Evolutionary conservation across 1,284 basidiomycete genomes (phyloP).

Genomic region (Stygiomarasmius scandens): DNA sequence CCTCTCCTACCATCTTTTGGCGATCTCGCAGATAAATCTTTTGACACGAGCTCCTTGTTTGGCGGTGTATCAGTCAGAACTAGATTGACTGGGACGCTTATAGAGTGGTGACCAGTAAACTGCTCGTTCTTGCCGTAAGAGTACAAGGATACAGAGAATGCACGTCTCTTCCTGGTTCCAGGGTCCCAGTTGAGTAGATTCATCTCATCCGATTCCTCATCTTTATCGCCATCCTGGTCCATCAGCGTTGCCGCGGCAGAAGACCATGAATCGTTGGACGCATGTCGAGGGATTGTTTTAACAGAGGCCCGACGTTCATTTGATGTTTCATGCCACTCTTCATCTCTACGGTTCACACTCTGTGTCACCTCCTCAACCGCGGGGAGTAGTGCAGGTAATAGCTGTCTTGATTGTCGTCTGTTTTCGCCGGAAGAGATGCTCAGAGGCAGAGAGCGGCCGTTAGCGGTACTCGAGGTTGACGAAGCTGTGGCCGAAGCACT

Average conservation of each 20-base stretch:
- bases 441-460: not conserved
- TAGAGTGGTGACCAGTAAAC: not conserved
- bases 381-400: not conserved
- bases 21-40: not conserved
- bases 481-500: not conserved
- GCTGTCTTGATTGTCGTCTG: not conserved
- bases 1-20: not conserved
- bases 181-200: not conserved
- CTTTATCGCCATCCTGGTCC: not conserved
- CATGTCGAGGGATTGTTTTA: not conserved
- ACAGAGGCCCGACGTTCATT: not conserved
- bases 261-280: not conserved
- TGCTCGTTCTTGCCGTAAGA: not conserved
- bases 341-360: not conserved
- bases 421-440: not conserved
- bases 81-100: not conserved
- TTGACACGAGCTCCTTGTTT: not conserved
- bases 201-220: not conserved
- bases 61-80: not conserved
- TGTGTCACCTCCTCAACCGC: not conserved
- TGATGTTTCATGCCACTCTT: not conserved
- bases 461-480: not conserved
- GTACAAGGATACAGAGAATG: too few species aligned
- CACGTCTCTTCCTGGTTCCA: not conserved
- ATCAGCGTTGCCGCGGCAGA: not conserved